Evolutionary conservation across 306 rosid species (phyloP).

Genomic region (Gastrolobium villosum): DNA sequence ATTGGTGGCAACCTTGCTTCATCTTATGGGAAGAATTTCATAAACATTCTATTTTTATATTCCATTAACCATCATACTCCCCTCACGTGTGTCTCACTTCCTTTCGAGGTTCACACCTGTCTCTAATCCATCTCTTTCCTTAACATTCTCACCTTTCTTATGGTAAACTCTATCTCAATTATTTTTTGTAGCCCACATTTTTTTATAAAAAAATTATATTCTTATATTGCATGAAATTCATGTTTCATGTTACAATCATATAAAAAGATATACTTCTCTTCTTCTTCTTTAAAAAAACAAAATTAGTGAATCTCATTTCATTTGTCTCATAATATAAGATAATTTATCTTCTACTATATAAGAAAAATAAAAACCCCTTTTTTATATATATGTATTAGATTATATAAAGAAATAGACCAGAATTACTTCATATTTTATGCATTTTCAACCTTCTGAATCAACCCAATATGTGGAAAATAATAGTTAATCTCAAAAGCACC

Average conservation of each 20-base stretch:
- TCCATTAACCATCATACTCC: conserved; percentile 57
- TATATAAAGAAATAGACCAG: not conserved
- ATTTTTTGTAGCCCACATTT: not conserved
- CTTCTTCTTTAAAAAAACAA: not conserved
- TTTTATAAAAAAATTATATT: too few relatives aligned
- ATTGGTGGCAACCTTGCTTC: conserved; percentile 50
- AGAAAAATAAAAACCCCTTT: too few relatives aligned
- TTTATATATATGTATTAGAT: not conserved
- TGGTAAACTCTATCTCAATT: not conserved
- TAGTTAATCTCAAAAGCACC: conserved; percentile 2
- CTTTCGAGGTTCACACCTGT: not conserved
- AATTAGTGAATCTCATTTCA: too few relatives aligned
- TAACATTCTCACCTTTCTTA: conserved; percentile 24
- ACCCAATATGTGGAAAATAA: not conserved
- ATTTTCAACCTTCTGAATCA: not conserved
- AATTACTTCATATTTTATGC: not conserved
- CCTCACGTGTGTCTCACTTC: conserved; percentile 40
- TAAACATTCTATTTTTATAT: conserved; percentile 46
- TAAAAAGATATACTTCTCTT: not conserved
- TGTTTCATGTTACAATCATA: too few relatives aligned
- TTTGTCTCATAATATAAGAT: too few relatives aligned
- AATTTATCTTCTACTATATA: too few relatives aligned
- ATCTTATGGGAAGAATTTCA: conserved; percentile 51
- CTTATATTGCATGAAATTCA: too few relatives aligned
- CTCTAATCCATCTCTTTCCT: conserved; percentile 32